Percentiles rank a stretch among this genome's conserved stretches.
Conservation (phyloP, 2,329 filamentous ascomycete genomes). For the Neurospora crassa region DNA sequence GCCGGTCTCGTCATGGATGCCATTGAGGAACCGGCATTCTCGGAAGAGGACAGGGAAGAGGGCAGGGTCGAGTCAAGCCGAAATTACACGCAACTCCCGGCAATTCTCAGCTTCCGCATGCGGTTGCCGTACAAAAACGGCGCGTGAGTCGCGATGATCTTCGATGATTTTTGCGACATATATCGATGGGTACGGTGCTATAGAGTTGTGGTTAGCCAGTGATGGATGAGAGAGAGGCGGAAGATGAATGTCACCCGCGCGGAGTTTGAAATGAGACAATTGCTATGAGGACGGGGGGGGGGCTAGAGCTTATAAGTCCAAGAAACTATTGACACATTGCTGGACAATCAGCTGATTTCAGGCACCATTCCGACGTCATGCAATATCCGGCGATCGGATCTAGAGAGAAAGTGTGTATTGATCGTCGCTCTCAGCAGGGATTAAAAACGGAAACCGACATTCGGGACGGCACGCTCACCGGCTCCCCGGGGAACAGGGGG, state of each 20-base stretch:
- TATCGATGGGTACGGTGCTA: not conserved
- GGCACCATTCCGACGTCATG: not conserved
- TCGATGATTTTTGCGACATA: not conserved
- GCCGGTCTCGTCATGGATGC: constrained; percentile 33
- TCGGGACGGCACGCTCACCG: not conserved
- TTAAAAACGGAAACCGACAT: not conserved
- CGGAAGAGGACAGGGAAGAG: constrained; percentile 22
- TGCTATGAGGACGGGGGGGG: not conserved
- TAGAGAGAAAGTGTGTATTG: not conserved
- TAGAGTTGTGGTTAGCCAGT: not conserved
- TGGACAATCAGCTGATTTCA: not conserved
- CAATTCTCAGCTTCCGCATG: constrained; percentile 26
- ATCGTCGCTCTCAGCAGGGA: not conserved
- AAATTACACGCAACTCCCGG: constrained; percentile 31
- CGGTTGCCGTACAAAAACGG: not conserved
- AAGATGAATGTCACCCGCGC: not conserved
- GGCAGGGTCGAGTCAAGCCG: constrained; percentile 24
- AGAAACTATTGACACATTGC: not conserved
- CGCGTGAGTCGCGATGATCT: not conserved
- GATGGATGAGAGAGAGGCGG: not conserved
- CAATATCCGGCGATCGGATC: not conserved
- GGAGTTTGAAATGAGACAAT: not conserved
- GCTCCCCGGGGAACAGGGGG: not conserved
- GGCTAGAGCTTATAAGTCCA: not conserved
- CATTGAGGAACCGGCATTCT: constrained; percentile 37